Conservation (phyloP, 2,329 filamentous ascomycete genomes). For the Botrytis sinoallii region DNA sequence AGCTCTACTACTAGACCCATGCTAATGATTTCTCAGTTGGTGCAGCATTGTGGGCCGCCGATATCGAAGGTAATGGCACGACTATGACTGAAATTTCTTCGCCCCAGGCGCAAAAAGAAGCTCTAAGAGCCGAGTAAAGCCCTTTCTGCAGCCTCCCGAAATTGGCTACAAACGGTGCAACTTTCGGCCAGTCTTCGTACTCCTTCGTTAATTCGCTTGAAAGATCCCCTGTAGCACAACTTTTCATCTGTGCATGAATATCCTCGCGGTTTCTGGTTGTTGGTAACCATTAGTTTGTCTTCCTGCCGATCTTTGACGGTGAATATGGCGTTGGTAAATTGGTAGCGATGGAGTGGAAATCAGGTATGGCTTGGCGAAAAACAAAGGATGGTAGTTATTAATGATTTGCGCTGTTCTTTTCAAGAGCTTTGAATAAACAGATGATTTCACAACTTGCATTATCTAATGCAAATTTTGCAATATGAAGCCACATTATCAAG, state of each 20-base stretch:
- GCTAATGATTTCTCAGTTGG: constrained; percentile 56
- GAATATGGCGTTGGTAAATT: background rate
- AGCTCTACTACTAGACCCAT: background rate
- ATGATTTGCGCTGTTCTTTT: background rate
- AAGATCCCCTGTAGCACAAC: constrained; percentile 7
- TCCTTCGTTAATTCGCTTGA: background rate
- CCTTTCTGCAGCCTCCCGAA: constrained; percentile 27
- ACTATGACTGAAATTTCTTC: constrained; percentile 33
- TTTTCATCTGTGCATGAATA: background rate
- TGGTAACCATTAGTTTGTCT: constrained; percentile 4
- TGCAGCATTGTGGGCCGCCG: constrained; percentile 90
- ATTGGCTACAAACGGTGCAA: constrained; percentile 18
- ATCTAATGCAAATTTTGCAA: background rate
- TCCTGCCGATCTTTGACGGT: constrained; percentile 11
- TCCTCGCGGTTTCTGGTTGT: background rate
- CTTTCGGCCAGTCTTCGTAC: constrained; percentile 1
- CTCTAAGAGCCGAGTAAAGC: constrained; percentile 26
- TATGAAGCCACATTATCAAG: background rate
- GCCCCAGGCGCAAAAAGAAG: constrained; percentile 22
- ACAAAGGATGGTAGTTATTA: background rate
- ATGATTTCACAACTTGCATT: background rate
- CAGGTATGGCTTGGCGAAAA: background rate
- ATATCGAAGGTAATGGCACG: constrained; percentile 57
- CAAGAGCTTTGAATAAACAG: background rate
- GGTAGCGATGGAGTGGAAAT: constrained; percentile 6